Evolutionary conservation across 2,329 filamentous ascomycete species (phyloP).

Genomic region (Trichoderma endophyticum): DNA sequence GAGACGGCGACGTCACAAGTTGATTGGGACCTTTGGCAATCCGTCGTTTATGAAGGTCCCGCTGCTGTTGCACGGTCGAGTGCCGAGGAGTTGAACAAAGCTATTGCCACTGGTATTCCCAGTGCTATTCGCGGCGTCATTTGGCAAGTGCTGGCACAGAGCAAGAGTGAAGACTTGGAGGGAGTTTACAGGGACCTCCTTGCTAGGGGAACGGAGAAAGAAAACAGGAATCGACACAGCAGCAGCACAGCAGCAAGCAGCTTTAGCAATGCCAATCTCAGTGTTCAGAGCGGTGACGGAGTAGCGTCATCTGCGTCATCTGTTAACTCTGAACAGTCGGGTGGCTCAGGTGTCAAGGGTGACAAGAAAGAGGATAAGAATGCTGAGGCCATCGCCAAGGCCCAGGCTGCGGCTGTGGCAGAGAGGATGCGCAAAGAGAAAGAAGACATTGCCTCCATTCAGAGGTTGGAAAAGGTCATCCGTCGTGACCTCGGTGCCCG

Average conservation of each 20-base stretch:
- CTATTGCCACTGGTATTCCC: constrained; percentile 90
- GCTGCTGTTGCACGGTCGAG: constrained; percentile 84
- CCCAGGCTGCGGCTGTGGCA: constrained; percentile 59
- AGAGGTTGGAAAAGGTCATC: constrained; percentile 88
- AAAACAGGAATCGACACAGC: constrained; percentile 58
- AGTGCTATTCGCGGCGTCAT: constrained; percentile 96
- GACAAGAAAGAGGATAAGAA: constrained; percentile 36
- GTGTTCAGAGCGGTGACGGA: constrained; percentile 60
- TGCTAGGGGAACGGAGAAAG: constrained; percentile 75
- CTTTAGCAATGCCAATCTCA: constrained; percentile 53
- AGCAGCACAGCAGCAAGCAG: constrained; percentile 51
- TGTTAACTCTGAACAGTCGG: constrained; percentile 73
- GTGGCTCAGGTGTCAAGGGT: constrained; percentile 54
- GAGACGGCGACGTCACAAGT: constrained; percentile 70
- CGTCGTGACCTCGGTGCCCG: constrained; percentile 85
- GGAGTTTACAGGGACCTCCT: constrained; percentile 79
- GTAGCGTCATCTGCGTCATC: constrained; percentile 79
- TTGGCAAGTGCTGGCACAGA: constrained; percentile 95
- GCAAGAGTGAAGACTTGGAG: constrained; percentile 89
- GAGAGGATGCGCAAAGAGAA: constrained; percentile 77
- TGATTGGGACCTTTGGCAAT: constrained; percentile 99
- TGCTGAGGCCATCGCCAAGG: constrained; percentile 61
- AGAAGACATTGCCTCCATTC: constrained; percentile 68
- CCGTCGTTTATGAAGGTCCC: constrained; percentile 90
- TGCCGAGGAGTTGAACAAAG: constrained; percentile 81